Base-by-base conservation (phyloP, 75 land plant species). In the Chamaecyparis obtusa region DNA sequence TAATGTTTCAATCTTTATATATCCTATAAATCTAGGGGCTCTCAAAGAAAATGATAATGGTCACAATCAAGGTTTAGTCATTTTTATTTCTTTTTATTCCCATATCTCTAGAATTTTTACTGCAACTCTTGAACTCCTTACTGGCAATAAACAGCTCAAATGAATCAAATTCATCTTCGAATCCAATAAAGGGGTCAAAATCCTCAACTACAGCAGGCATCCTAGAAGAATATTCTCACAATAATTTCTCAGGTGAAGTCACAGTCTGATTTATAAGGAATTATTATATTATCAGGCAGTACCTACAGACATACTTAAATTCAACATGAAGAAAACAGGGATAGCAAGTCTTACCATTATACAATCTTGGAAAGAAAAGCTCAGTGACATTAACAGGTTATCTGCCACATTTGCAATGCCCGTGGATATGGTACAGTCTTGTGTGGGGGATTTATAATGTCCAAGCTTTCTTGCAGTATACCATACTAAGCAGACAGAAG, bases 301-400 rank as follows among this genome's bases (percentile, higher is more conserved):
- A 49, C 54, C 54, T 67, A 60, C 30, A 46, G 48, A 41, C 69
- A 60, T 55, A 37, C 41, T 24, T 21, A 55, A 83, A 83, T 83
- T 46, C 44, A 83, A 83, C 16, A 9, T 49, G 51, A 32, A 33
- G 17, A 84, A 44, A 81, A 24, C 49, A 81, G 48, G 41, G 4
- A 46, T 11, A 27, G n/a, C 33, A 80, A 46, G 51, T 85, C 89
- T 89, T 90, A 98, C 99, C 99, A 98, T 82, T 43, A 94, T 87
- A 91, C 99, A 96, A 79, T 85, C 86, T 74, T 88, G 87, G 90
- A 96, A 98, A 89, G 92, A 86, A 88, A 94, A 96, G 89, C 99
- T 95, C 14, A 97, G 87, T 54, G 94, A 91, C 91, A 91, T 96
- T 91, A 98, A 87, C 64, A 92, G 78, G 78, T 86, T 89, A 79